A percentile compares a stretch with the other conserved stretches of the same genome.
These are phyloP conservation scores for Triticum aestivum DNA, from an alignment of 176 grass and related monocot species.

Conservation along the genomic window IWGSC_CS_RefSeq_v2.1 NC_057795.1:75660221-75660720, in stretches of 20 bases:
- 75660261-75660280: constrained; percentile 42
- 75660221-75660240: constrained; percentile 36
- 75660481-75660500: neutral
- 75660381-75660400: neutral
- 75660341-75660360: constrained; percentile 24
- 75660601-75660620: constrained; percentile 5
- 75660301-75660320: constrained; percentile 84
- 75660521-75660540: neutral
- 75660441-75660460: neutral
- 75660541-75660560: neutral
- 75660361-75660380: neutral
- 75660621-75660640: constrained; percentile 15
- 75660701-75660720: constrained; percentile 89
- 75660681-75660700: constrained; percentile 70
- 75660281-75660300: constrained; percentile 52
- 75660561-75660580: neutral
- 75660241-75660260: constrained; percentile 48
- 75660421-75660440: neutral
- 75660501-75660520: neutral
- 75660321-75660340: constrained; percentile 10
- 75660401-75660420: neutral
- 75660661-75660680: constrained; percentile 25
- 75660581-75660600: constrained; percentile 10
- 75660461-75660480: constrained; percentile 1
- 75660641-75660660: constrained; percentile 12